Conservation (phyloP, 257 asterid species). For the Jacaranda copaia region DNA sequence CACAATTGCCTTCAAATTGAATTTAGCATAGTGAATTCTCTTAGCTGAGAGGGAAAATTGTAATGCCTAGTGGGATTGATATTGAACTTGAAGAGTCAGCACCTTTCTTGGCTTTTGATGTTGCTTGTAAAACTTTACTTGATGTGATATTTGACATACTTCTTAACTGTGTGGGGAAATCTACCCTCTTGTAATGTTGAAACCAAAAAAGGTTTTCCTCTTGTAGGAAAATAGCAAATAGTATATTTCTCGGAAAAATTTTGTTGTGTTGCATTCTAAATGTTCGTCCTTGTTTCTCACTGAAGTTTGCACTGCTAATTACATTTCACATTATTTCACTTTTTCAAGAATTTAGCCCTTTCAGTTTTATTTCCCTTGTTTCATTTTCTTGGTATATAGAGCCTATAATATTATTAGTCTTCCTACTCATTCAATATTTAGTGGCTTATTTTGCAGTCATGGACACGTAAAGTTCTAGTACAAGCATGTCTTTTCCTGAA, state of each 20-base stretch:
- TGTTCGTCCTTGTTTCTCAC: background rate
- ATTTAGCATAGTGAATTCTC: background rate
- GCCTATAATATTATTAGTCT: background rate
- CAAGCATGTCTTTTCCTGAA: background rate
- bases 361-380: background rate
- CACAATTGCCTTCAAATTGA: background rate
- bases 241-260: background rate
- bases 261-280: background rate
- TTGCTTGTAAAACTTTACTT: background rate
- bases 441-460: background rate
- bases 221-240: background rate
- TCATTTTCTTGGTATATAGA: background rate
- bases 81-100: background rate
- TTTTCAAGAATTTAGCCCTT: background rate
- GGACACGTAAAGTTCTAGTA: no score
- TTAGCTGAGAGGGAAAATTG: background rate
- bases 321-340: constrained; percentile 1
- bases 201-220: background rate
- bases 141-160: background rate
- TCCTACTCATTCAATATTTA: background rate
- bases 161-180: background rate
- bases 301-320: background rate
- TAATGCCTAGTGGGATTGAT: background rate
- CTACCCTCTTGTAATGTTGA: background rate
- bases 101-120: background rate